Percentiles rank a stretch among this genome's conserved stretches.
Conservation (phyloP, 2,329 filamentous ascomycete species). For the Neofusicoccum umdonicola region DNA sequence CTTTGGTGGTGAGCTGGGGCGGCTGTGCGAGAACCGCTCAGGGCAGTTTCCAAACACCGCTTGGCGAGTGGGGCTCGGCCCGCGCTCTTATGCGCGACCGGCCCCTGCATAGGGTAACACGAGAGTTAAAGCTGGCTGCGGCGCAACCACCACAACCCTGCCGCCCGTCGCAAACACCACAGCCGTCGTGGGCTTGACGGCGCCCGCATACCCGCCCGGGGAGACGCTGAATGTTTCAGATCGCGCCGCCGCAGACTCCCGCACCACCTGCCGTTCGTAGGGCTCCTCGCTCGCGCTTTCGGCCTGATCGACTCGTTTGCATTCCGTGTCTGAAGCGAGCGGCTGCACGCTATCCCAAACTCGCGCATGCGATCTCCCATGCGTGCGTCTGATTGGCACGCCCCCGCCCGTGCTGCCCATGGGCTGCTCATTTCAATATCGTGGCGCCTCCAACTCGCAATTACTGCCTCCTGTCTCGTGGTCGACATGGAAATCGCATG, state of each 20-base stretch:
- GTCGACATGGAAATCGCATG: background rate
- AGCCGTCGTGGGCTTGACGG: background rate
- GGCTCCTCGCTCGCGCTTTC: background rate
- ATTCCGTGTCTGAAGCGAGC: slow-evolving; percentile 8
- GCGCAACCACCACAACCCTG: background rate
- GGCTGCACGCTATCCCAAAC: background rate
- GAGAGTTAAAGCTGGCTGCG: too few relatives aligned
- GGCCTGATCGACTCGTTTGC: slow-evolving; percentile 12
- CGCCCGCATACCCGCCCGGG: background rate
- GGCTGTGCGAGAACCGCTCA: background rate
- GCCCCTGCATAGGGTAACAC: background rate
- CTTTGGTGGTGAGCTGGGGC: background rate
- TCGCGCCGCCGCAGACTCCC: background rate
- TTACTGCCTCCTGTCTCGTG: slow-evolving; percentile 12
- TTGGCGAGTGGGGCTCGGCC: background rate
- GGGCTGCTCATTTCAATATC: slow-evolving; percentile 16
- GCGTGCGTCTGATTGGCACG: background rate
- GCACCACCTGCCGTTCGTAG: background rate
- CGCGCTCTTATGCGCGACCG: background rate
- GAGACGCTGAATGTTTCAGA: background rate
- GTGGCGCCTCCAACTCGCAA: slow-evolving; percentile 11
- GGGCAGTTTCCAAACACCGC: background rate
- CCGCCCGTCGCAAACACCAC: background rate
- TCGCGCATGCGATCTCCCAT: background rate
- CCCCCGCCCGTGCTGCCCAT: background rate